Conservation (phyloP, 495 filamentous ascomycete species). For the Aspergillus mulundensis region DNA sequence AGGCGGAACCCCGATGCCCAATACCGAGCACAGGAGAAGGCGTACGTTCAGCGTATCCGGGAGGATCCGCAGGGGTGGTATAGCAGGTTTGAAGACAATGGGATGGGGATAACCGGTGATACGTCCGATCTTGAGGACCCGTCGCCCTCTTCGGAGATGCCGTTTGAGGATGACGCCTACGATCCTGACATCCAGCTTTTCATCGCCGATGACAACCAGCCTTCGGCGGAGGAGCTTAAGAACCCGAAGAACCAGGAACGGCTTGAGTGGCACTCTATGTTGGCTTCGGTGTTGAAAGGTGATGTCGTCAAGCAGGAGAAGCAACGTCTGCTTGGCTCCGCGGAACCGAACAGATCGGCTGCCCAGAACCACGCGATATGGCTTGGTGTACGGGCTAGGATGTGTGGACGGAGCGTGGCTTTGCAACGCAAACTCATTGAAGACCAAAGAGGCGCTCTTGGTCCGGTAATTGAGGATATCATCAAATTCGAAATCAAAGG, state of each 20-base stretch:
- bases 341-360: constrained; percentile 68
- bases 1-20: constrained; percentile 71
- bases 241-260: constrained; percentile 85
- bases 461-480: constrained; percentile 74
- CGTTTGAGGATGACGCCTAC: constrained; percentile 77
- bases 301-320: constrained; percentile 98
- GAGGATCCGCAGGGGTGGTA: constrained; percentile 63
- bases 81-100: constrained; percentile 70
- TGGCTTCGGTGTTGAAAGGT: constrained; percentile 89
- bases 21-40: constrained; percentile 77
- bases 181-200: constrained; percentile 93
- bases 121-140: constrained; percentile 90
- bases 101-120: constrained; percentile 58
- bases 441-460: constrained; percentile 65
- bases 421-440: constrained; percentile 81
- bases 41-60: constrained; percentile 71
- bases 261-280: constrained; percentile 97
- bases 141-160: constrained; percentile 78
- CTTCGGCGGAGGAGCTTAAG: constrained; percentile 82
- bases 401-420: constrained; percentile 76
- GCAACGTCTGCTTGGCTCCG: constrained; percentile 80
- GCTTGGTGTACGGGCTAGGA: constrained; percentile 77
- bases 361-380: constrained; percentile 80
- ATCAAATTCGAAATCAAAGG: constrained; percentile 92
- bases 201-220: constrained; percentile 78